Percentiles rank a stretch among this genome's conserved stretches.
Conservation (phyloP, 2,329 filamentous ascomycete genomes). For the Botrytis cinerea region DNA sequence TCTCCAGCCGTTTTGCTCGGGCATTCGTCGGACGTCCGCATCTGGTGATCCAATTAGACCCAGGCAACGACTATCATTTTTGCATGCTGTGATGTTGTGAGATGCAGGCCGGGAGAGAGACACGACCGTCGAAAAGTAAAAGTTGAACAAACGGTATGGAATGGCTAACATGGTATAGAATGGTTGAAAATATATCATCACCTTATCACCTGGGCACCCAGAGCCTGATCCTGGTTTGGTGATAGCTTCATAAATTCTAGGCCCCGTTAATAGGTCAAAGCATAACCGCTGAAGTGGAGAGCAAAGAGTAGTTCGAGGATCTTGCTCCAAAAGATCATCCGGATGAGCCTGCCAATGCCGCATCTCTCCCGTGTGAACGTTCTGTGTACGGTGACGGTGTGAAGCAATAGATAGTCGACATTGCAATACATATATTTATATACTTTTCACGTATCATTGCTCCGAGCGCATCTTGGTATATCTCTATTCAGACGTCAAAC, state of each 20-base stretch:
- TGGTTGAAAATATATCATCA: neutral
- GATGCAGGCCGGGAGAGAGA: neutral
- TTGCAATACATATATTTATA: neutral
- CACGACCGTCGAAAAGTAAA: neutral
- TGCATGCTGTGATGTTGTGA: neutral
- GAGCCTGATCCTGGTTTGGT: constrained; percentile 18
- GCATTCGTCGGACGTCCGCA: neutral
- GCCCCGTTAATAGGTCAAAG: constrained; percentile 15
- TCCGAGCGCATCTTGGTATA: neutral
- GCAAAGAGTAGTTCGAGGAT: neutral
- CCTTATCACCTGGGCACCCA: neutral
- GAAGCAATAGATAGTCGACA: neutral
- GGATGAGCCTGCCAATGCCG: neutral
- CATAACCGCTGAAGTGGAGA: constrained; percentile 25
- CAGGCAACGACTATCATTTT: neutral
- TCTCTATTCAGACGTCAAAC: neutral
- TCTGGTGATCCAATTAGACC: neutral
- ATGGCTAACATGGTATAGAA: neutral
- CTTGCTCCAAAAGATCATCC: neutral
- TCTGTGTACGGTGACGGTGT: neutral
- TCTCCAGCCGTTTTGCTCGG: neutral
- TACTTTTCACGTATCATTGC: neutral
- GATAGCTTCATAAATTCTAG: constrained; percentile 19
- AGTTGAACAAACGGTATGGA: neutral
- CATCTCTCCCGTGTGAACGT: neutral